Base-by-base conservation (phyloP, 148 eudicot species). In the Amaranthus hypochondriacus region DNA sequence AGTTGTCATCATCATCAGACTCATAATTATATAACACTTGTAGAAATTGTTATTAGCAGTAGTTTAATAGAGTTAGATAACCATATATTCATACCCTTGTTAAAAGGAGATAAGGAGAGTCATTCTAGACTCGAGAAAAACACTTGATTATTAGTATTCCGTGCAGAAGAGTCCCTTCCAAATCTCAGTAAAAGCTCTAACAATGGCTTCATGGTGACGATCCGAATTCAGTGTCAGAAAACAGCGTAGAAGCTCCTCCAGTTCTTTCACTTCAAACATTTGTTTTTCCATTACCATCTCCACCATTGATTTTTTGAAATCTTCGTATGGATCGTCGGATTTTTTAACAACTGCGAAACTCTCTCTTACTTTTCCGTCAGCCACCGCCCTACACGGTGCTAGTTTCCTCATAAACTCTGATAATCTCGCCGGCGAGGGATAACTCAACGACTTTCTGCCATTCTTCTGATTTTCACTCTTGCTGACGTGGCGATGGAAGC, bases 251-350 rank as follows among this genome's bases (percentile, higher is more conserved):
- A 94, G 79, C 81, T 84, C 88, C 68, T 89, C 93, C 79, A 94
- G 53, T 15, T 91, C 98, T 4, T 10, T 73, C 53, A 71, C 80
- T 15, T 87, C 93, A 51, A 80, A 88, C 90, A 94, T 89, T 66
- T 88, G 78, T 67, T 94, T 94, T 88, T 91, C 97, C 62, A 88
- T 53, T n/a, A 94, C 84, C 98, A 94, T 94, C 76, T 94, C 98
- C 84, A 79, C 80, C 96, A 94, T 92, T 10, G 97, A 92, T 10
- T 79, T 74, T 82, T 84, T 83, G 79, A 92, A 92, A 68, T 91
- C 98, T 68, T 86, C 89, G 21, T 79, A 87, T 5, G 98, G 98
- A 63, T 89, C 88, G 54, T 81, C 86, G 2, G 95, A 86, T 10
- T 68, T 84, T 80, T 91, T 94, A 82, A 91, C 93, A 60, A 94